phyloP scores from a whole-genome alignment of 805 yeast genomes.

The Isabelozyma gotoi region DNA sequence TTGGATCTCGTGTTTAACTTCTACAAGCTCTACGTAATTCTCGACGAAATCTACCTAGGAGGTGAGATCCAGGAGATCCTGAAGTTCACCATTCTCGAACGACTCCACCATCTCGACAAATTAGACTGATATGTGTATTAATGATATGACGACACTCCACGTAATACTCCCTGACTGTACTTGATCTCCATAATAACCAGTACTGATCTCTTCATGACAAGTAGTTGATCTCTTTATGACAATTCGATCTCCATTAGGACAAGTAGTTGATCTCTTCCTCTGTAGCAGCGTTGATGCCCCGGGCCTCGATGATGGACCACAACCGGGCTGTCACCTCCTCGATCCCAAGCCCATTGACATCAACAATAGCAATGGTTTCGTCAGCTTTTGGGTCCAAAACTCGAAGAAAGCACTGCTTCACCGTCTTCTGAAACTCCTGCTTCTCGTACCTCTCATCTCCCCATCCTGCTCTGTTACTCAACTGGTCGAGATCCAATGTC shows the following conservation, averaged over 20 bases:
- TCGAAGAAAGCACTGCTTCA: constrained; percentile 55
- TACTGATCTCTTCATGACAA: too few relatives aligned
- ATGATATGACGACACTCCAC: background rate
- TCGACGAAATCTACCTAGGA: constrained; percentile 86
- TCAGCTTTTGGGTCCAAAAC: constrained; percentile 35
- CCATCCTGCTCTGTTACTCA: constrained; percentile 66
- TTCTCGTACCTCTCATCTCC: constrained; percentile 95
- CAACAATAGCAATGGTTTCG: constrained; percentile 40
- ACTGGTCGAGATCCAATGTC: constrained; percentile 49
- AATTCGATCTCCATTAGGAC: background rate
- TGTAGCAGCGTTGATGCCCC: constrained; percentile 8
- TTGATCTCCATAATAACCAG: too few relatives aligned
- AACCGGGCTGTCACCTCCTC: constrained; percentile 53
- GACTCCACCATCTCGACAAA: constrained; percentile 65
- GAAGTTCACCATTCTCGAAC: constrained; percentile 60
- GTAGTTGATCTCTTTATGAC: background rate
- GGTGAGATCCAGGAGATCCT: constrained; percentile 91
- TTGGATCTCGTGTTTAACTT: constrained; percentile 91
- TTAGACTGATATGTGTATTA: constrained; percentile 34
- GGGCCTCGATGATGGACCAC: constrained; percentile 30
- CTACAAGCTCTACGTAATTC: constrained; percentile 73
- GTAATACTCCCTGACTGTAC: background rate
- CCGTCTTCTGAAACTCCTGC: constrained; percentile 69
- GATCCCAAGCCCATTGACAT: constrained; percentile 59
- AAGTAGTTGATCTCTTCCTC: constrained; percentile 9